phyloP scores from a whole-genome alignment of 345 rosid species.

The Salix udensis region DNA sequence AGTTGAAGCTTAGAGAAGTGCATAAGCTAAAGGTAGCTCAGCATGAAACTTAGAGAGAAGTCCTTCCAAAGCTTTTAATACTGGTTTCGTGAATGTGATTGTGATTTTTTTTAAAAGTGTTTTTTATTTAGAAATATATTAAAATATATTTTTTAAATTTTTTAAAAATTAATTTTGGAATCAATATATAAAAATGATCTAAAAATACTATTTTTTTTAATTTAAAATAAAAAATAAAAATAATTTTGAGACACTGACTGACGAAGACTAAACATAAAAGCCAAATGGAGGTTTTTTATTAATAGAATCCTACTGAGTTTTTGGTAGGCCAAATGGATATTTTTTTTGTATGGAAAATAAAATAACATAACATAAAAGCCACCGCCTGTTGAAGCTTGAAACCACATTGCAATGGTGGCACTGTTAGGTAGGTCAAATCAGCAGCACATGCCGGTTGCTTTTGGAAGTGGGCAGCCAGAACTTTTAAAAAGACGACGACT shows the following conservation, averaged over 20 bases:
- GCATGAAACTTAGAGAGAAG: neutral
- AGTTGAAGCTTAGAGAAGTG: too few species aligned
- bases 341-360: neutral
- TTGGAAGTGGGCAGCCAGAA: constrained; percentile 7
- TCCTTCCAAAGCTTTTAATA: neutral
- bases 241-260: too few species aligned
- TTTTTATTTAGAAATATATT: too few species aligned
- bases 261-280: too few species aligned
- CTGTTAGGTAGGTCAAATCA: constrained; percentile 18
- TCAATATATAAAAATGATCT: too few species aligned
- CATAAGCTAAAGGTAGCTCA: neutral
- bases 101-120: too few species aligned
- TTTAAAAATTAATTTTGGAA: too few species aligned
- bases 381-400: neutral
- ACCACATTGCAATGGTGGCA: neutral
- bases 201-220: too few species aligned
- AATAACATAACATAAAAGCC: neutral
- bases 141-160: too few species aligned
- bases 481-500: constrained; percentile 13
- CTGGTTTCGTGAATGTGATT: too few species aligned
- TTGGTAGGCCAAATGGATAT: neutral
- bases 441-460: constrained; percentile 11
- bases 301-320: neutral
- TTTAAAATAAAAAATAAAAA: too few species aligned
- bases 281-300: too few species aligned